These are phyloP conservation scores for Viridothelium virens DNA, from an alignment of 495 filamentous ascomycete species.

Conservation along the genomic window DNA sequence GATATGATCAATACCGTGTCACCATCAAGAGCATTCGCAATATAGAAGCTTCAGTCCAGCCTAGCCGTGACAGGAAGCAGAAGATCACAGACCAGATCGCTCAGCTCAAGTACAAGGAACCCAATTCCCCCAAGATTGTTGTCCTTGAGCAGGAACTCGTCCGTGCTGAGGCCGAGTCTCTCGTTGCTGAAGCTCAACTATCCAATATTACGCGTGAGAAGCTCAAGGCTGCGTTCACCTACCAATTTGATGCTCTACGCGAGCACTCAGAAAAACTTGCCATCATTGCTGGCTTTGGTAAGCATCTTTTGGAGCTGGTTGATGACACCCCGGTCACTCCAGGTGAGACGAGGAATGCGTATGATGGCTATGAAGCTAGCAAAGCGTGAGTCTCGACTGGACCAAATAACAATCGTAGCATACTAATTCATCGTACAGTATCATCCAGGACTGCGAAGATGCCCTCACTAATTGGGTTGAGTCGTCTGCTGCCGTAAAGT, in stretches of 20 bases:
- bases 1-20: conserved; percentile 97
- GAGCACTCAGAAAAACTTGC: conserved; percentile 98
- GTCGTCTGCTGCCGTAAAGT: conserved; percentile 76
- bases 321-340: conserved; percentile 96
- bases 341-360: conserved; percentile 90
- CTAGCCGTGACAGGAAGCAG: conserved; percentile 95
- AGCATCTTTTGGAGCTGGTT: conserved; percentile 89
- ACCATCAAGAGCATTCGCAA: conserved; percentile 99
- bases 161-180: conserved; percentile 93
- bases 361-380: conserved; percentile 96
- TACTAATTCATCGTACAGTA: conserved; percentile 39
- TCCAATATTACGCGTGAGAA: conserved; percentile 99
- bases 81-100: conserved; percentile 99
- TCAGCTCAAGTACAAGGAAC: conserved; percentile 98
- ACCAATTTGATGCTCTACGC: conserved; percentile 94
- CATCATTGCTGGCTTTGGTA: conserved; percentile 94
- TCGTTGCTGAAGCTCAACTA: conserved; percentile 94
- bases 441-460: conserved; percentile 99
- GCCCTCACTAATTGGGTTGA: conserved; percentile 93
- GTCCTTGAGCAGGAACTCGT: conserved; percentile 98
- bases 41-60: conserved; percentile 96
- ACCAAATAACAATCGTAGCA: neutral
- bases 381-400: conserved; percentile 52
- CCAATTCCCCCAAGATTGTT: conserved; percentile 92
- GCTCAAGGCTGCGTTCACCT: conserved; percentile 94